Base-by-base conservation (phyloP, 2,329 filamentous ascomycete genomes). In the Herpotrichia juniperi region DNA sequence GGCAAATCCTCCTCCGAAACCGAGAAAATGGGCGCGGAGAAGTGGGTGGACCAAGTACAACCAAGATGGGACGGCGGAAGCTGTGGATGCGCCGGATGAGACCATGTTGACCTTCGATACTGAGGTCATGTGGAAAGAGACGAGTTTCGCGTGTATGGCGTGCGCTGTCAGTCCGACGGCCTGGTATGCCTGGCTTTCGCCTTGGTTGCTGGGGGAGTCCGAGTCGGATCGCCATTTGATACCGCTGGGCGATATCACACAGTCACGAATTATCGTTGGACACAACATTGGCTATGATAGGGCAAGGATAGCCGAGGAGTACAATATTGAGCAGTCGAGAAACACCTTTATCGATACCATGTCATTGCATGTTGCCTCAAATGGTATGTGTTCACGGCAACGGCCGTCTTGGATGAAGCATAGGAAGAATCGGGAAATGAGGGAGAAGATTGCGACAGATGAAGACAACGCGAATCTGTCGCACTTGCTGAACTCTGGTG, bases 161-260 rank as follows among this genome's bases (percentile, higher is more conserved):
- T 97, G 93, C 70, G 94, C 96, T 12, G 90, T 87, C 16, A 92
- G 92, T 61, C 87, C 91, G 0, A 93, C 87, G 2, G 87, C 92
- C 25, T 99, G 96, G 96, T 99, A 99, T 76, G 91, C 88, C 0
- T 99, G 94, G 94, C 75, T 99, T 47, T 99, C 94, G 11, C 94
- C 94, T 0, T 99, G 93, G 93, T 78, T 99, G 30, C 76, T 99
- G 16, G 90, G 87, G 25, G 91, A 97, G 77, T 88, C 90, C 1
- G 79, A 89, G 30, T 86, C 86, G 26, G 83, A 91, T 66, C 83
- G 85, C 42, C 93, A 99, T 54, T 78, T 99, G 11, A 88, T 99
- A 43, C 92, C 96, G 0, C 76, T 99, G 6, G 96, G 94, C 25
- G 87, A 97, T 63, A 85, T 88, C 7, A 79, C 78, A 2, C 81